Conservation (phyloP, 2,329 filamentous ascomycete genomes). For the Trichoderma semiorbis region DNA sequence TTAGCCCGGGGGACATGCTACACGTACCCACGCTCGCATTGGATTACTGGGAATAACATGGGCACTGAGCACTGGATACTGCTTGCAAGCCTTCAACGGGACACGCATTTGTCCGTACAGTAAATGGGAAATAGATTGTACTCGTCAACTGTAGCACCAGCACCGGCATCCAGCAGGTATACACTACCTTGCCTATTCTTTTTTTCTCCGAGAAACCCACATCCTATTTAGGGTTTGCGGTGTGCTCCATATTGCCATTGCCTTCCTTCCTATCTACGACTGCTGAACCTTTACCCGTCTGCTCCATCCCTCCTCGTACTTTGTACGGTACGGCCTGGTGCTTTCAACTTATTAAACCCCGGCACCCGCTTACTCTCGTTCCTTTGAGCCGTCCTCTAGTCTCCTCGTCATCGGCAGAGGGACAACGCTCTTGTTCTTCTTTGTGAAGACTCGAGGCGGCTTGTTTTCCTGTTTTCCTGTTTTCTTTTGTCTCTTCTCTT, state of each 20-base stretch:
- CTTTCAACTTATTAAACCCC: neutral
- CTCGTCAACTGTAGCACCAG: neutral
- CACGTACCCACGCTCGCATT: neutral
- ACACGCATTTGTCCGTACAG: neutral
- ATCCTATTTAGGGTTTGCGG: neutral
- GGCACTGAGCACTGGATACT: neutral
- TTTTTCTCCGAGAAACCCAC: neutral
- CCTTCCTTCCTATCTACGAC: neutral
- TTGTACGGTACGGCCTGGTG: neutral
- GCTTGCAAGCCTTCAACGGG: neutral
- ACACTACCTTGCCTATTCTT: neutral
- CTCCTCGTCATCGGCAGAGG: neutral
- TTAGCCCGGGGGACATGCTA: neutral
- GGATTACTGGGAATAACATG: conserved; percentile 4
- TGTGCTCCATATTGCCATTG: neutral
- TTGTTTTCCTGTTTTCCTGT: neutral
- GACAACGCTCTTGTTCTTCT: neutral
- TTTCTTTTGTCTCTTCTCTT: neutral
- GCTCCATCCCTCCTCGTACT: neutral
- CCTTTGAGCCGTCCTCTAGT: neutral
- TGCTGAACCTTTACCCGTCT: neutral
- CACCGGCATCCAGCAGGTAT: neutral
- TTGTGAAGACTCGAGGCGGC: neutral
- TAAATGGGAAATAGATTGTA: neutral
- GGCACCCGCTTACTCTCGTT: neutral